A percentile compares a stretch with the other conserved stretches of the same genome.
Evolutionary conservation across 106 monocot genomes (phyloP).

Genomic region (Apostasia ramifera): DNA sequence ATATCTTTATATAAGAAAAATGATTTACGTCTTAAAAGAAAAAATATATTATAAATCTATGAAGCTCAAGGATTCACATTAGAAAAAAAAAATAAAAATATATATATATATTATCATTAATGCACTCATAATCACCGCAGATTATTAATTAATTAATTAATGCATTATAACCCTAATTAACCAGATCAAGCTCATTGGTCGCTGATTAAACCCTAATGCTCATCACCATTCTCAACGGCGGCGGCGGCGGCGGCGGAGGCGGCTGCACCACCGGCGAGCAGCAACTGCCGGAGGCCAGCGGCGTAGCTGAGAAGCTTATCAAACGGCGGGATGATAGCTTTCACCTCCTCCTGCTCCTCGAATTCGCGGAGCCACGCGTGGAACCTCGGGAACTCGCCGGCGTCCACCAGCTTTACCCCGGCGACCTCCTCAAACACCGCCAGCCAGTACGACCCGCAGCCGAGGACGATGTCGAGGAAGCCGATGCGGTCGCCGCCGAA

Average conservation of each 20-base stretch:
- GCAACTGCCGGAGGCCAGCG: slow-evolving; percentile 23
- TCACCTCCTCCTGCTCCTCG: slow-evolving; percentile 52
- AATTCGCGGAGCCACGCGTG: slow-evolving; percentile 47
- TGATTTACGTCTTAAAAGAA: too few relatives aligned
- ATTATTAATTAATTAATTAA: too few relatives aligned
- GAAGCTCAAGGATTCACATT: too few relatives aligned
- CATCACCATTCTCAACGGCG: not conserved
- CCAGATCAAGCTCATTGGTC: too few relatives aligned
- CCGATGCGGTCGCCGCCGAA: slow-evolving; percentile 76
- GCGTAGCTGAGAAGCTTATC: slow-evolving; percentile 60
- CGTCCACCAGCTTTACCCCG: slow-evolving; percentile 52
- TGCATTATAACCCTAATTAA: too few relatives aligned
- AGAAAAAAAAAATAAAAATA: too few relatives aligned
- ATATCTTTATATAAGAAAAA: too few relatives aligned
- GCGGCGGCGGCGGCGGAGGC: not conserved
- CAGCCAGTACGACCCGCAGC: slow-evolving; percentile 73
- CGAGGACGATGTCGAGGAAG: slow-evolving; percentile 63
- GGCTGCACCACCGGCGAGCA: slow-evolving; percentile 17
- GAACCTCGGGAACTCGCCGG: slow-evolving; percentile 52
- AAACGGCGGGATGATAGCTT: slow-evolving; percentile 44
- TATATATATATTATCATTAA: too few relatives aligned
- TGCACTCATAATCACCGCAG: too few relatives aligned
- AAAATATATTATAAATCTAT: too few relatives aligned
- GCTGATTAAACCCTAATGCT: too few relatives aligned
- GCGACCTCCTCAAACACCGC: slow-evolving; percentile 54